Base-by-base conservation (phyloP, 805 yeast species). In the Wickerhamomyces sydowiorum region DNA sequence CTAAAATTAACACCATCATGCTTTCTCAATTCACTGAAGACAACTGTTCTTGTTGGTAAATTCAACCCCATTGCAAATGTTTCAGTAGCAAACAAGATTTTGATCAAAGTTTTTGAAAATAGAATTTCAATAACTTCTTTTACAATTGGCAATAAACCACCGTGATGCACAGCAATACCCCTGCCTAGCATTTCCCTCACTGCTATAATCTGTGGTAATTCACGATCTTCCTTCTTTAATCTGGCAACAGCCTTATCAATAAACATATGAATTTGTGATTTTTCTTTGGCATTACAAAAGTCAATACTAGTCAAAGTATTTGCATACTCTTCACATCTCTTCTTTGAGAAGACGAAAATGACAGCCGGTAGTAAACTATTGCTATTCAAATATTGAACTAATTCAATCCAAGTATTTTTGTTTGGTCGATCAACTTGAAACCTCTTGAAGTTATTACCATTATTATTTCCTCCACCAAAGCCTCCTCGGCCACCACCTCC, bases 21-120 rank as follows among this genome's bases (percentile, higher is more conserved):
- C 57, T 93, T 93, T 50, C 91, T 69, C 38, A 84, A 67, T 37
- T 84, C 87, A 47, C 88, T 77, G 61, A 93, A 93, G 1, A 91
- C 90, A 28, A 93, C 99, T 0, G 99, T 93, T 66, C 96, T 80
- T 0, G 99, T 91, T 12, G 99, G 99, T 57, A 93, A 69, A 59
- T 93, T 93, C 59, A 93, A 75, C 13, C 99, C 99, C 98, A 93
- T 93, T 7, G 99, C 98, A 71, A 93, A 91, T 0, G 99, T 93
- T 62, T 93, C 99, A 0, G 99, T 93, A 0, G 99, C 98, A 67
- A 93, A 93, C 40, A 93, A 67, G 1, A 91, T 93, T 61, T 89
- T 90, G 35, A 93, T 86, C 39, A 91, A 70, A 0, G 95, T 82
- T 52, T 78, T 82, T 0, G 97, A 81, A 66, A 93, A 93, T 37